A percentile compares a stretch with the other conserved stretches of the same genome.
phyloP scores from a whole-genome alignment of 148 eudicot species.

The Drosera capensis region DNA sequence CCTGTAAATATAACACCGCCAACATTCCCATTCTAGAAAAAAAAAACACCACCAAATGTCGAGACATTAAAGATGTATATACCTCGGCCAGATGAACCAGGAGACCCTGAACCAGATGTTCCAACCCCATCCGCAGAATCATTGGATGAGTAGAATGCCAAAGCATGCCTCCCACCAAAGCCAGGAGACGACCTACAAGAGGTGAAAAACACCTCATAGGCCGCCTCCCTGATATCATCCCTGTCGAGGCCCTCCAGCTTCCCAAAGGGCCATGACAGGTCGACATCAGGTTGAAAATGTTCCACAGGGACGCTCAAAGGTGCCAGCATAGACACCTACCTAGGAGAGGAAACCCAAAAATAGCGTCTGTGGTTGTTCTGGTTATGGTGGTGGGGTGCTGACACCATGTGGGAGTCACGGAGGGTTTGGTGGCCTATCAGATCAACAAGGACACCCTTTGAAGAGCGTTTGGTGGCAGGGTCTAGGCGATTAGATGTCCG shows the following conservation, averaged over 20 bases:
- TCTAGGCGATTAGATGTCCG: slow-evolving; percentile 14
- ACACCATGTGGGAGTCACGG: slow-evolving; percentile 17
- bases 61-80: too few relatives aligned
- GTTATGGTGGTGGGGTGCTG: slow-evolving; percentile 6
- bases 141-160: slow-evolving; percentile 23
- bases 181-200: slow-evolving; percentile 87
- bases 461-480: slow-evolving; percentile 3
- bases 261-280: slow-evolving; percentile 49
- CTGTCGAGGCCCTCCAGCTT: slow-evolving; percentile 38
- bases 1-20: too few relatives aligned
- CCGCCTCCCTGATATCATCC: slow-evolving; percentile 57
- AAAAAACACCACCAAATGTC: too few relatives aligned
- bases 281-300: slow-evolving; percentile 7
- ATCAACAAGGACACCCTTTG: background rate
- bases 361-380: too few relatives aligned
- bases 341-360: slow-evolving; percentile 3
- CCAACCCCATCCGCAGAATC: slow-evolving; percentile 5
- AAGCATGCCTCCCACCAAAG: slow-evolving; percentile 52
- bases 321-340: background rate
- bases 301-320: slow-evolving; percentile 1
- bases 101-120: slow-evolving; percentile 13
- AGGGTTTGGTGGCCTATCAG: slow-evolving; percentile 27
- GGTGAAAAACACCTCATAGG: slow-evolving; percentile 89
- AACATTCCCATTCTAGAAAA: too few relatives aligned
- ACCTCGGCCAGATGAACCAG: slow-evolving; percentile 30